These are phyloP conservation scores for Quercus phellos DNA, from an alignment of 331 rosid genomes.

Conservation along the genomic window DNA sequence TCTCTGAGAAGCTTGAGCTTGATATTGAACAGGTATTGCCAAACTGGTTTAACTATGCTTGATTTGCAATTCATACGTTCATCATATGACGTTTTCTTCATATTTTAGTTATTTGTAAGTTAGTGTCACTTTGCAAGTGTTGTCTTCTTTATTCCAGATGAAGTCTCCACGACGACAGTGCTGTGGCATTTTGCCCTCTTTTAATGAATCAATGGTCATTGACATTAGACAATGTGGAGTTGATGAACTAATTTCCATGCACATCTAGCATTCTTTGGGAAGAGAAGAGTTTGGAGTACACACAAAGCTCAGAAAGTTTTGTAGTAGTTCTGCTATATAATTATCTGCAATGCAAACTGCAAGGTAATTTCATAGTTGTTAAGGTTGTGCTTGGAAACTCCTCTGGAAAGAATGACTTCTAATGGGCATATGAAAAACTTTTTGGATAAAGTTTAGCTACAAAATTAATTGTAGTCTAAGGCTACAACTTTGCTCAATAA, in stretches of 20 bases:
- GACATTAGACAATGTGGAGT: constrained; percentile 53
- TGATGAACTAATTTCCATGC: constrained; percentile 68
- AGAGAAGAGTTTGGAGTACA: constrained; percentile 5
- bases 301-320: constrained; percentile 9
- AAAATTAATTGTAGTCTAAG: too few species aligned
- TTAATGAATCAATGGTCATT: constrained; percentile 47
- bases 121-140: constrained; percentile 1
- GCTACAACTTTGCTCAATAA: too few species aligned
- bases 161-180: constrained; percentile 85
- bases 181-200: constrained; percentile 50
- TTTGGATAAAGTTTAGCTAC: too few species aligned
- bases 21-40: constrained; percentile 57
- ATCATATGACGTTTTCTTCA: constrained; percentile 8
- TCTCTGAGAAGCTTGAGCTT: constrained; percentile 56
- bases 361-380: neutral
- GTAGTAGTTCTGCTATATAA: constrained; percentile 4
- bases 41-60: neutral
- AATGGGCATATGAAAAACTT: too few species aligned
- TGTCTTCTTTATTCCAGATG: constrained; percentile 39
- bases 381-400: neutral
- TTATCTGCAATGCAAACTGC: neutral
- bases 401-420: neutral
- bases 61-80: neutral
- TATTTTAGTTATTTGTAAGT: constrained; percentile 12
- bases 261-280: constrained; percentile 35